Evolutionary conservation across 108 stramenopile genomes (phyloP).

Genomic region (Fistulifera pelliculosa): DNA sequence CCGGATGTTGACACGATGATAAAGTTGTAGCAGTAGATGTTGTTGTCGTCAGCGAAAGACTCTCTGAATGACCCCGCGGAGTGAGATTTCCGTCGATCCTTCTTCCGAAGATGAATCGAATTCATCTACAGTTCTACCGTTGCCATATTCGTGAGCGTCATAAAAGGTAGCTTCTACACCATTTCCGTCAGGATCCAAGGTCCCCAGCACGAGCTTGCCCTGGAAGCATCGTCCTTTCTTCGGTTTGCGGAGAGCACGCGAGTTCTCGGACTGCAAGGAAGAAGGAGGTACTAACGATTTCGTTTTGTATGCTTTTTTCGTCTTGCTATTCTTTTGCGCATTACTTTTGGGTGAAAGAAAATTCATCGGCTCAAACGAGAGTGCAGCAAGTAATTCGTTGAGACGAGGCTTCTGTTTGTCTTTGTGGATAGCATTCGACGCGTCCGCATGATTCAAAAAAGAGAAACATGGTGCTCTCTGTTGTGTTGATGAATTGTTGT

Average conservation of each 20-base stretch:
- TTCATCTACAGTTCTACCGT: background rate
- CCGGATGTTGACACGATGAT: background rate
- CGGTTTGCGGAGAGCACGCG: background rate
- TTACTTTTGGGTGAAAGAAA: background rate
- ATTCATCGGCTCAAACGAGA: constrained; percentile 3
- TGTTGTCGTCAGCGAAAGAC: background rate
- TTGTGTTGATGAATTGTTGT: no score
- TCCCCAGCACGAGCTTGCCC: background rate
- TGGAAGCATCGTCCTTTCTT: background rate
- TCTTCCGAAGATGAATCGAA: background rate
- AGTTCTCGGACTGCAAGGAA: background rate
- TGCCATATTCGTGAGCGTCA: constrained; percentile 3
- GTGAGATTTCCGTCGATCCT: background rate
- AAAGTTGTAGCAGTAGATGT: background rate
- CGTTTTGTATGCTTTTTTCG: background rate
- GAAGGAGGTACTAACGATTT: background rate
- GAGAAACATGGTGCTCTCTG: no score
- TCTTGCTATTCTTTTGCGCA: background rate
- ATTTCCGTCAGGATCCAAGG: constrained; percentile 6
- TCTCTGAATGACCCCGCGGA: background rate
- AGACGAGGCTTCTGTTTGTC: background rate
- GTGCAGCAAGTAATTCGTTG: constrained; percentile 1
- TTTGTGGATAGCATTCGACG: background rate
- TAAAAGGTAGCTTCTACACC: background rate
- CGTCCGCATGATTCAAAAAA: background rate